These are phyloP conservation scores for Metschnikowia santaceciliae DNA, from an alignment of 805 yeast species.

Conservation along the genomic window DNA sequence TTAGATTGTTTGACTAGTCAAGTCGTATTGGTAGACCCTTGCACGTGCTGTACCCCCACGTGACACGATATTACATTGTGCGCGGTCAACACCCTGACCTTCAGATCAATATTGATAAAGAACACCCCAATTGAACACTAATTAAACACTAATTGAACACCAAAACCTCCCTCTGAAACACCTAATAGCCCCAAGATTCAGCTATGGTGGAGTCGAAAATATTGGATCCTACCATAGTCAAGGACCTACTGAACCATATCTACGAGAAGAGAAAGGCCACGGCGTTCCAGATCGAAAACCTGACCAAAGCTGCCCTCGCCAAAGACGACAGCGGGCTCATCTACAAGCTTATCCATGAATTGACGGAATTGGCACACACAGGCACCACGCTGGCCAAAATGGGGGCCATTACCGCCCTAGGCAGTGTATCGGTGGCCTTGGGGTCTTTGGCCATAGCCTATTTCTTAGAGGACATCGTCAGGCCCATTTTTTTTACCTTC, in stretches of 20 bases:
- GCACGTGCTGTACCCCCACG: no score
- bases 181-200: no score
- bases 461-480: constrained; percentile 80
- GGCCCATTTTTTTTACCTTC: constrained; percentile 91
- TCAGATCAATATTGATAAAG: no score
- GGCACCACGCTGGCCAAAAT: constrained; percentile 71
- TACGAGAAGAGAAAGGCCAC: constrained; percentile 46
- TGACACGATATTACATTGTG: no score
- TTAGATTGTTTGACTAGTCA: no score
- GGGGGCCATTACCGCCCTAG: constrained; percentile 94
- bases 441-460: constrained; percentile 80
- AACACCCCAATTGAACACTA: no score
- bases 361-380: constrained; percentile 72
- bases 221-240: constrained; percentile 34
- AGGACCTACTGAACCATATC: constrained; percentile 43
- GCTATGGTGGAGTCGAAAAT: constrained; percentile 22
- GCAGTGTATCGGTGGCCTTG: constrained; percentile 91
- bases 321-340: constrained; percentile 59
- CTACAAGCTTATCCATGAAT: constrained; percentile 62
- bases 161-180: background rate
- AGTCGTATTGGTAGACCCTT: no score
- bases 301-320: constrained; percentile 65
- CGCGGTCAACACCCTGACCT: background rate
- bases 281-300: constrained; percentile 65
- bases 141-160: background rate